Percentiles rank a stretch among this genome's conserved stretches.
phyloP scores from a whole-genome alignment of 192 early-diverging fungal species.

The Thoreauomyces humboldtii region DNA sequence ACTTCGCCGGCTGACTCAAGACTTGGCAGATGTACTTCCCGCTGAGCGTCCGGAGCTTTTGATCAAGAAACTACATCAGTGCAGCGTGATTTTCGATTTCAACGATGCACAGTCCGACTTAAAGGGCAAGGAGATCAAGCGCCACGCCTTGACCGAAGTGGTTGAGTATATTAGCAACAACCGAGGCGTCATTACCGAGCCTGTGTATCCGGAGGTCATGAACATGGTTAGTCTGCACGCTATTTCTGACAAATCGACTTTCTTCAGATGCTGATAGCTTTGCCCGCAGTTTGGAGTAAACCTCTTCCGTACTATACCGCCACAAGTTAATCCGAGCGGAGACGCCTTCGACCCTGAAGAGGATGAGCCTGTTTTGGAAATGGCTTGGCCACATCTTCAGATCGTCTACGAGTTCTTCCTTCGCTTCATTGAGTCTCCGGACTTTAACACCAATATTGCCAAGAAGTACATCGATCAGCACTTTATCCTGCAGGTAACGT shows the following conservation, averaged over 20 bases:
- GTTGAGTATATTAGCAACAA: conserved; percentile 91
- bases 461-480: conserved; percentile 95
- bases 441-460: conserved; percentile 96
- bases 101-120: conserved; percentile 84
- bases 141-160: conserved; percentile 84
- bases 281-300: conserved; percentile 45
- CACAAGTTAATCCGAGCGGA: conserved; percentile 90
- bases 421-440: conserved; percentile 94
- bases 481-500: conserved; percentile 86
- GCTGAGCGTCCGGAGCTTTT: conserved; percentile 85
- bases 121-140: conserved; percentile 95
- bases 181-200: conserved; percentile 82
- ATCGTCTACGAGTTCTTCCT: conserved; percentile 99
- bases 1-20: neutral
- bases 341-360: conserved; percentile 99
- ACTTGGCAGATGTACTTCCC: conserved; percentile 65
- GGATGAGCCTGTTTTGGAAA: conserved; percentile 95
- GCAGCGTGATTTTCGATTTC: conserved; percentile 93
- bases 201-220: conserved; percentile 89
- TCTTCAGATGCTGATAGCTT: too few relatives aligned
- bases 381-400: conserved; percentile 97
- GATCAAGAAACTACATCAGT: conserved; percentile 87
- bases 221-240: conserved; percentile 72
- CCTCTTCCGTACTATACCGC: conserved; percentile 94
- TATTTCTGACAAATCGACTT: too few relatives aligned